Conservation (phyloP, 768 basidiomycete genomes). For the Hericium alpestre region DNA sequence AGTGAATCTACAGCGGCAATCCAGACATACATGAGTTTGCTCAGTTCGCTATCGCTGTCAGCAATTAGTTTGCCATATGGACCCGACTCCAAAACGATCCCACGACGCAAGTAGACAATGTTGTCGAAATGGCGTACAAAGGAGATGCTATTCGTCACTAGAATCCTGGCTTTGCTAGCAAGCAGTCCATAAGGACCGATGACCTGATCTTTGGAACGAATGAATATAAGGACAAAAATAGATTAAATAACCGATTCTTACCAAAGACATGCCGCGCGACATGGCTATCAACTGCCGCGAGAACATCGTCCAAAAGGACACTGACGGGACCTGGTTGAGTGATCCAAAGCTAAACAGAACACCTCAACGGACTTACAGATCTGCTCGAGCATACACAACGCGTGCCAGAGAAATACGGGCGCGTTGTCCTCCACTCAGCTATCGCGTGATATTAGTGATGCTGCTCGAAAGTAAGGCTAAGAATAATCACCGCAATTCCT, state of each 20-base stretch:
- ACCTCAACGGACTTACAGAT: conserved; percentile 43
- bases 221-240: background rate
- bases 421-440: conserved; percentile 78
- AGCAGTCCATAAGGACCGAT: conserved; percentile 80
- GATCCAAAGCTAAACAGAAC: background rate
- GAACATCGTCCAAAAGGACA: conserved; percentile 79
- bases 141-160: conserved; percentile 84
- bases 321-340: conserved; percentile 22
- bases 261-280: conserved; percentile 82
- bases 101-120: conserved; percentile 65
- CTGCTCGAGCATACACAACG: conserved; percentile 85
- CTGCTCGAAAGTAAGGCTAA: background rate
- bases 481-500: conserved; percentile 45
- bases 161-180: conserved; percentile 69
- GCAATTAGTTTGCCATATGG: conserved; percentile 50
- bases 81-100: conserved; percentile 71
- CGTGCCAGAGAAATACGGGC: conserved; percentile 78
- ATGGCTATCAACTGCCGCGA: conserved; percentile 80
- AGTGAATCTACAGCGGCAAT: background rate
- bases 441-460: background rate
- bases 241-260: conserved; percentile 17
- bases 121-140: conserved; percentile 72
- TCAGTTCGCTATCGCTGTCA: conserved; percentile 54
- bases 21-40: conserved; percentile 59
- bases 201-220: conserved; percentile 51